Evolutionary conservation across 2,329 filamentous ascomycete species (phyloP), one percentile per base, ranked within the genome.

Genomic region (Orbilia oligospora): DNA sequence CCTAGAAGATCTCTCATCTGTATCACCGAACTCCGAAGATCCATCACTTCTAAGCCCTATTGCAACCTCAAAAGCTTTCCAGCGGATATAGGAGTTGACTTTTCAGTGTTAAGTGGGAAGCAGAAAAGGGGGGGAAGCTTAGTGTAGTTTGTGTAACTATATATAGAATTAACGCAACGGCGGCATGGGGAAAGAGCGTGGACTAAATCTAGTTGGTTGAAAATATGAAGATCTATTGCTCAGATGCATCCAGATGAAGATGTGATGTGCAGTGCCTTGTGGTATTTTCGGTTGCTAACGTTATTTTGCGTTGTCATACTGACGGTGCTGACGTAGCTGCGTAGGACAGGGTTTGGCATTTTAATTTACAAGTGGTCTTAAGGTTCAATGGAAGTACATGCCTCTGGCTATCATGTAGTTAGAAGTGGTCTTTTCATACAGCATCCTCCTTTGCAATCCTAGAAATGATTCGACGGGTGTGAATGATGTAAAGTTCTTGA

Each of bases 231-330:
- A 73, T 73, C 70, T 41, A 30, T 44, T 36, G 38, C 51, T 72
- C 18, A 24, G 48, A 48, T 41, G 24, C 14, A 22, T 41, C 66
- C 18, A 24, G 48, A 48, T 41, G 24, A 18, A 22, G 27, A 16
- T 36, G 48, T 55, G 63, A 61, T 63, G 24, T 41, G 70, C 70
- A 66, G 24, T 51, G 53, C n/a, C 27, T 48, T 72, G 69, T 65
- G 56, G 58, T 65, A 72, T 66, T 55, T 27, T 41, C 36, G 58
- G 18, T 49, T 33, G 33, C 44, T 69, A 75, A 76, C 71, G 71
- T 76, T 76, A 76, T 76, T 69, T 69, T 76, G 71, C 65, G 71
- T 76, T 76, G 71, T 76, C 71, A 76, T 76, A 64, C 71, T 76
- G 71, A 76, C 65, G 64, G 53, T 58, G 71, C 69, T 72, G 56